Base-by-base conservation (phyloP, 768 basidiomycete species). In the Pholiota conissans region DNA sequence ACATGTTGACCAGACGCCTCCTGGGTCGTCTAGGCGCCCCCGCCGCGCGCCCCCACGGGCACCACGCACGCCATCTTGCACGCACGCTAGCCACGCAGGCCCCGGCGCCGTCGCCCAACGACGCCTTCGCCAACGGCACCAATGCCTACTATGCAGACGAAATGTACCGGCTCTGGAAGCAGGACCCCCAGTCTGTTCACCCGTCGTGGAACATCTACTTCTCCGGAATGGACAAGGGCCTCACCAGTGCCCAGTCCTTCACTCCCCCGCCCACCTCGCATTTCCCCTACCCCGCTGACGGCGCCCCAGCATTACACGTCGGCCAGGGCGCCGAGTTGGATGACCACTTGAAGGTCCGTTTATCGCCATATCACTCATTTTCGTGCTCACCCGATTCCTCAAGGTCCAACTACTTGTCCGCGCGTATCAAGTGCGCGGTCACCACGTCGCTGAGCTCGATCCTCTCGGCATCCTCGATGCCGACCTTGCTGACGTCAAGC, bases 391-490 rank as follows among this genome's bases (percentile, higher is more conserved):
- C 39, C 47, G 47, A 7, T 22, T 45, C 16, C n/a, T 60, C 2
- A 68, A 98, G 96, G 89, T 94, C 16, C 97, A 99, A 90, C 83
- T 98, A 27, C 87, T 99, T 56, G 94, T 98, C 52, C 90, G 97
- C 56, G 97, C 97, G 3, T 99, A 97, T 75, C 97, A 99, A 86
- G 97, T 99, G 16, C 91, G 96, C 58, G 97, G 97, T 14, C 97
- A 99, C 67, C 95, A 98, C 66, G 81, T 95, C 57, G 97, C 96
- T 32, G 91, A 97, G 62, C 81, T 99, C 52, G 97, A 99, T 70
- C 97, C 97, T 29, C 84, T 99, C 16, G 95, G 95, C 14, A 95
- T 99, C 66, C 82, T 91, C 51, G 89, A 94, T 64, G 83, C 93
- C 35, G 96, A 98, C 72, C 84, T 98, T 40, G 87, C 84, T 30